Evolutionary conservation across 2,329 filamentous ascomycete genomes (phyloP).

Genomic region (Xylaria sp.): DNA sequence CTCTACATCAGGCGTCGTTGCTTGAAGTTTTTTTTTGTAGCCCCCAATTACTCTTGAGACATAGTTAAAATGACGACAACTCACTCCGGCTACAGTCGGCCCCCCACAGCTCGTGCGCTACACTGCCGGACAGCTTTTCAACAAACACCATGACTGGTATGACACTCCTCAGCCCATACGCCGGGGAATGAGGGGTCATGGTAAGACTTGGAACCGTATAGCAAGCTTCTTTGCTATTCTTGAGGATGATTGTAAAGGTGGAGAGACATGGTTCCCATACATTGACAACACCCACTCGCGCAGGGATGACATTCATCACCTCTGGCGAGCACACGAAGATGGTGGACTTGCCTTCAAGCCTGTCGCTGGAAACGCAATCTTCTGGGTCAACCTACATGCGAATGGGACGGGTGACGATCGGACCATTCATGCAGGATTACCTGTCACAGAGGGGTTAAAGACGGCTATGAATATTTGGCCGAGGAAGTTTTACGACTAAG

Average conservation of each 20-base stretch:
- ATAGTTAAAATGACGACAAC: background rate
- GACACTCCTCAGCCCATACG: slow-evolving; percentile 34
- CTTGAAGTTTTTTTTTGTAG: background rate
- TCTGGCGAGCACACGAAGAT: slow-evolving; percentile 47
- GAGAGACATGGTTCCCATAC: slow-evolving; percentile 51
- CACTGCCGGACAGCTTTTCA: slow-evolving; percentile 46
- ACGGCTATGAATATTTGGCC: slow-evolving; percentile 57
- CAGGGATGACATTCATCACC: slow-evolving; percentile 23
- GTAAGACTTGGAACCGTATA: slow-evolving; percentile 44
- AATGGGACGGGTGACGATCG: slow-evolving; percentile 50
- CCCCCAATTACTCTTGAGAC: background rate
- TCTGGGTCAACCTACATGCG: slow-evolving; percentile 52
- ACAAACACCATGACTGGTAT: slow-evolving; percentile 51
- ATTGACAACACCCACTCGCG: slow-evolving; percentile 31
- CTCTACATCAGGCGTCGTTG: no score
- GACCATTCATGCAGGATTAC: slow-evolving; percentile 50
- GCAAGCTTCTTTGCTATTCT: slow-evolving; percentile 52
- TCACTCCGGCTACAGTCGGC: slow-evolving; percentile 35
- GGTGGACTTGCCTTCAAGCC: slow-evolving; percentile 50
- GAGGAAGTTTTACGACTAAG: slow-evolving; percentile 33
- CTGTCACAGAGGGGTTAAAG: slow-evolving; percentile 48
- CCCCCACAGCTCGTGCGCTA: slow-evolving; percentile 52
- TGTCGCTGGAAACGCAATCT: slow-evolving; percentile 51
- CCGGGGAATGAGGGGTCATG: slow-evolving; percentile 30
- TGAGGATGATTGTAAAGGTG: slow-evolving; percentile 47